Percentiles rank a stretch among this genome's conserved stretches.
Evolutionary conservation across 768 basidiomycete genomes (phyloP).

Genomic region (Amanita jacksonii): DNA sequence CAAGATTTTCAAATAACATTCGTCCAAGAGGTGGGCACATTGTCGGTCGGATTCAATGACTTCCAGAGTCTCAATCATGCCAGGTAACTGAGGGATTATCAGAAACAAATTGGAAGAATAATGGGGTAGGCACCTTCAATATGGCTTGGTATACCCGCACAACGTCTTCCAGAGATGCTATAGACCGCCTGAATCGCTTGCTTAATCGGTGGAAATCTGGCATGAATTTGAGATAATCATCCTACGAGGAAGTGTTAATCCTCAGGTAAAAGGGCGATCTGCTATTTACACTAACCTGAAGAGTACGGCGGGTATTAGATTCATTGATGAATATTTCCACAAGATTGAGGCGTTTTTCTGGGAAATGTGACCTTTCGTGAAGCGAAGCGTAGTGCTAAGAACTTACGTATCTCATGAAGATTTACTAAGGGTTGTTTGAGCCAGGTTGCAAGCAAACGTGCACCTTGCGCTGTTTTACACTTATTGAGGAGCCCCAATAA

Average conservation of each 20-base stretch:
- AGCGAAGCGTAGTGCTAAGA: not conserved
- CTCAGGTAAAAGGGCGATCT: too few species aligned
- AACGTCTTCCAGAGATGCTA: slow-evolving; percentile 87
- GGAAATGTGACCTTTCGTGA: not conserved
- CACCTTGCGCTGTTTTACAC: slow-evolving; percentile 94
- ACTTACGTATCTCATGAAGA: slow-evolving; percentile 83
- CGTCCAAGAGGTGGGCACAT: slow-evolving; percentile 45
- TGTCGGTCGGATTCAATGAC: slow-evolving; percentile 35
- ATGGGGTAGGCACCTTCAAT: slow-evolving; percentile 55
- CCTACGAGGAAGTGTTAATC: slow-evolving; percentile 39
- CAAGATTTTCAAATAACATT: slow-evolving; percentile 54
- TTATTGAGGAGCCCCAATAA: slow-evolving; percentile 86
- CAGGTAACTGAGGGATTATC: slow-evolving; percentile 49
- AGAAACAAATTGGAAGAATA: not conserved
- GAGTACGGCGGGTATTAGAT: slow-evolving; percentile 51
- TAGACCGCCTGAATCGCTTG: slow-evolving; percentile 81
- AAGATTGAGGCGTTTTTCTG: slow-evolving; percentile 79
- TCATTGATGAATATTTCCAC: slow-evolving; percentile 85
- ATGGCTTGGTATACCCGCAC: slow-evolving; percentile 94
- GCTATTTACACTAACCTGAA: slow-evolving; percentile 49
- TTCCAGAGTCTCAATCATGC: slow-evolving; percentile 58
- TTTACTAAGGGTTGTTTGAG: slow-evolving; percentile 94
- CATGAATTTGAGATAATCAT: slow-evolving; percentile 82
- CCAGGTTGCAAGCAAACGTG: slow-evolving; percentile 82
- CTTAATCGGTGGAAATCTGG: slow-evolving; percentile 89